phyloP scores from a whole-genome alignment of 2,329 filamentous ascomycete genomes.

The Xylaria digitata region DNA sequence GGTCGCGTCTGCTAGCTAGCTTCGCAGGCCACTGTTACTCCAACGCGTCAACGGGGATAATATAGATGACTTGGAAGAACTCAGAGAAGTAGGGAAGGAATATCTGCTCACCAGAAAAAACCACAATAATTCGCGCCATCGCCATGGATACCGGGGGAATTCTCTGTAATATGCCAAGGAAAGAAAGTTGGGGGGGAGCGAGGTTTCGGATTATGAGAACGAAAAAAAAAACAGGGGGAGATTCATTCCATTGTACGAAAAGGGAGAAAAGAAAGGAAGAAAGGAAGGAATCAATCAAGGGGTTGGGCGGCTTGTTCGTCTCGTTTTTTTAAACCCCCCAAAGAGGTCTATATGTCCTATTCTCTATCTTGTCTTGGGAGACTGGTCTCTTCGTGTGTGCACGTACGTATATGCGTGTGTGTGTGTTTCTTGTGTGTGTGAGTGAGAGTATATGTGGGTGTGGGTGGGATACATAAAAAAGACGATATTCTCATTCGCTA shows the following conservation, averaged over 20 bases:
- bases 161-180: conserved; percentile 20
- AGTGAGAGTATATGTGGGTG: background rate
- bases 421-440: no score
- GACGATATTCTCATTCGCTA: conserved; percentile 13
- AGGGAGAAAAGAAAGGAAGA: background rate
- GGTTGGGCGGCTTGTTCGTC: conserved; percentile 17
- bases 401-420: no score
- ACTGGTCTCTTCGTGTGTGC: background rate
- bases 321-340: background rate
- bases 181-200: background rate
- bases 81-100: background rate
- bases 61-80: background rate
- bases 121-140: background rate
- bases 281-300: no score
- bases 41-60: conserved; percentile 20
- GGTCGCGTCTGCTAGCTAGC: conserved; percentile 45
- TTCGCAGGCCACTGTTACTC: conserved; percentile 39
- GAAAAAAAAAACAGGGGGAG: background rate
- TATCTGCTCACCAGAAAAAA: conserved; percentile 4
- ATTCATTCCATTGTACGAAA: conserved; percentile 6
- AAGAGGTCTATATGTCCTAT: background rate
- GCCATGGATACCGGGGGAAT: background rate
- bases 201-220: background rate
- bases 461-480: conserved; percentile 31
- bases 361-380: conserved; percentile 6